phyloP scores from a whole-genome alignment of 2,329 filamentous ascomycete genomes.

The Ophiostoma ulmi region DNA sequence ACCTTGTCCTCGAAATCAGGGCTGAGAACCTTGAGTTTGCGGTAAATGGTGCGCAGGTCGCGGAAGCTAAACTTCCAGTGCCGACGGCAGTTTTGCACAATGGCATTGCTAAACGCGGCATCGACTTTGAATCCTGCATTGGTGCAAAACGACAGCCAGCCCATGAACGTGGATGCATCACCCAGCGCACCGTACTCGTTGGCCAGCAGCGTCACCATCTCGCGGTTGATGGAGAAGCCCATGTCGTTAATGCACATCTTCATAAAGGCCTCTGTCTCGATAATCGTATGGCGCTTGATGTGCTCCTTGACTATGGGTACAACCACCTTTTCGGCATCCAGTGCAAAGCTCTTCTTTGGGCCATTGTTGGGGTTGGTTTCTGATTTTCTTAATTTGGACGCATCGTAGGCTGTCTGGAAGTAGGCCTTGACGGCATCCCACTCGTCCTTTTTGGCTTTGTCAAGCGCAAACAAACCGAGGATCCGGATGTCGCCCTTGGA shows the following conservation, averaged over 20 bases:
- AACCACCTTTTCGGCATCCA: slow-evolving; percentile 35
- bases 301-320: slow-evolving; percentile 40
- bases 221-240: slow-evolving; percentile 35
- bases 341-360: slow-evolving; percentile 7
- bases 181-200: slow-evolving; percentile 40
- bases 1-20: slow-evolving; percentile 36
- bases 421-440: slow-evolving; percentile 38
- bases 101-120: slow-evolving; percentile 38
- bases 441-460: slow-evolving; percentile 38
- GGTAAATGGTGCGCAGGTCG: slow-evolving; percentile 36
- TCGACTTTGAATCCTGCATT: slow-evolving; percentile 36
- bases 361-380: slow-evolving; percentile 11
- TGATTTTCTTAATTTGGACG: neutral
- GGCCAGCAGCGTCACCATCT: slow-evolving; percentile 41
- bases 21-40: slow-evolving; percentile 34
- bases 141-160: slow-evolving; percentile 41
- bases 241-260: slow-evolving; percentile 43
- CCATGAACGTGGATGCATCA: slow-evolving; percentile 37
- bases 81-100: slow-evolving; percentile 37
- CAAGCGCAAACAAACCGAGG: slow-evolving; percentile 36
- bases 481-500: slow-evolving; percentile 33
- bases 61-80: slow-evolving; percentile 38
- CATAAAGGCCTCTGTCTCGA: slow-evolving; percentile 40
- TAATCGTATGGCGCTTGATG: slow-evolving; percentile 36
- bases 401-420: slow-evolving; percentile 31